Evolutionary conservation across 1,284 basidiomycete genomes (phyloP).

Genomic region (Crucibulum parvulum): DNA sequence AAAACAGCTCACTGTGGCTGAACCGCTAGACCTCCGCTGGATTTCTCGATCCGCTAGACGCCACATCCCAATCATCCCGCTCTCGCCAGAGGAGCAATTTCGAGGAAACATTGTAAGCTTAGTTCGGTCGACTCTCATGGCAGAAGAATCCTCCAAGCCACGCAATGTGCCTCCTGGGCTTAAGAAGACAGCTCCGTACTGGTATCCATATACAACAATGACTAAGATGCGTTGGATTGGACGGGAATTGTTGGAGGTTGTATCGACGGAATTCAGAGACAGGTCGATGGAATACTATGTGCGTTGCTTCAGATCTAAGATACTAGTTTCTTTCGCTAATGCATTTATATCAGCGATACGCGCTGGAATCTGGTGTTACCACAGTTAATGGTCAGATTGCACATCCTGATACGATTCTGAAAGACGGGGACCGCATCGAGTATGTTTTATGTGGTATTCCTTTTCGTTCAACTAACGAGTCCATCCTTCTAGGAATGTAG

Average conservation of each 20-base stretch:
- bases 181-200: conserved; percentile 79
- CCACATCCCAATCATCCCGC: conserved; percentile 51
- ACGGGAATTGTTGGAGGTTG: conserved; percentile 84
- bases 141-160: conserved; percentile 35
- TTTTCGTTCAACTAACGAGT: conserved; percentile 5
- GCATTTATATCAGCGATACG: conserved; percentile 69
- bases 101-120: conserved; percentile 57
- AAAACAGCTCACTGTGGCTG: conserved; percentile 15
- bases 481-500: conserved; percentile 73
- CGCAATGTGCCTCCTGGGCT: conserved; percentile 49
- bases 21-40: conserved; percentile 24
- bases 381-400: conserved; percentile 91
- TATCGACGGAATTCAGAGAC: conserved; percentile 91
- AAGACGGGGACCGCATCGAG: conserved; percentile 92
- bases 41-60: conserved; percentile 38
- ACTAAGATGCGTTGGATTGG: conserved; percentile 92
- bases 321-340: conserved; percentile 5
- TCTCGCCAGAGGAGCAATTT: conserved; percentile 58
- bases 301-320: conserved; percentile 39
- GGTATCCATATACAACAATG: conserved; percentile 89
- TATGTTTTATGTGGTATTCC: conserved; percentile 43
- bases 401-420: conserved; percentile 80
- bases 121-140: conserved; percentile 53
- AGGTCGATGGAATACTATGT: conserved; percentile 93
- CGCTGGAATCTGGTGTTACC: conserved; percentile 93